These are phyloP conservation scores for Leccinum pachyderme DNA, from an alignment of 1,284 basidiomycete species.

Conservation along the genomic window DNA sequence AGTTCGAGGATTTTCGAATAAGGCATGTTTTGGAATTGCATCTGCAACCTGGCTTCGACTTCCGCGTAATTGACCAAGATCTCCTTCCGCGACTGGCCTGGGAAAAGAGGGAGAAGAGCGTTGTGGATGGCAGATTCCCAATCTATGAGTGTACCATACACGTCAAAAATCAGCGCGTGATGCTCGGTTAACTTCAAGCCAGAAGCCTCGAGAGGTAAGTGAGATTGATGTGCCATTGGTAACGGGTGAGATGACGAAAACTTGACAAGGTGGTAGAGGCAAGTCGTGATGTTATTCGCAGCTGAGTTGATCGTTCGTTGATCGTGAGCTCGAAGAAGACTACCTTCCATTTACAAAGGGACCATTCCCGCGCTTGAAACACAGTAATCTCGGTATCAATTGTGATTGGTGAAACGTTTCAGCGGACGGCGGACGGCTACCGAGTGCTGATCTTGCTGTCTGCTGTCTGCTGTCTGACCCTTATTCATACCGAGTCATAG, in stretches of 20 bases:
- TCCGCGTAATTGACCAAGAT: conserved; percentile 50
- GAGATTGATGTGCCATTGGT: conserved; percentile 20
- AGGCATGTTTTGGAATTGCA: conserved; percentile 53
- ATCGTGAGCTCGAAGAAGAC: not conserved
- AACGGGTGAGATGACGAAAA: not conserved
- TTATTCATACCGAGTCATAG: not conserved
- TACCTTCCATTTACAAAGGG: not conserved
- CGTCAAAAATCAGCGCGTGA: conserved; percentile 56
- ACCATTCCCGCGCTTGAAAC: not conserved
- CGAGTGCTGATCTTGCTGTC: not conserved
- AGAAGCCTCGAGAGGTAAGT: not conserved
- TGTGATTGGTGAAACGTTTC: not conserved
- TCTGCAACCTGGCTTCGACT: conserved; percentile 58
- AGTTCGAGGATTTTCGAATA: conserved; percentile 57
- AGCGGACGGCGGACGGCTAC: not conserved
- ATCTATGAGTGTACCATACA: conserved; percentile 70
- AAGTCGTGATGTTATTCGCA: conserved; percentile 3
- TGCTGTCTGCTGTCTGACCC: not conserved
- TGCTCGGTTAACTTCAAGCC: conserved; percentile 18
- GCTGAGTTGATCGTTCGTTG: not conserved
- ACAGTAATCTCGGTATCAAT: not conserved
- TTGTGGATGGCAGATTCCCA: conserved; percentile 68
- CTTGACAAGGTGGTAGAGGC: not conserved
- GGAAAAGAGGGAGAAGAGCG: conserved; percentile 52
- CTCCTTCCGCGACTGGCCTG: conserved; percentile 45